phyloP scores from a whole-genome alignment of 352 stramenopile species.

The Globisporangium mamillatum region DNA sequence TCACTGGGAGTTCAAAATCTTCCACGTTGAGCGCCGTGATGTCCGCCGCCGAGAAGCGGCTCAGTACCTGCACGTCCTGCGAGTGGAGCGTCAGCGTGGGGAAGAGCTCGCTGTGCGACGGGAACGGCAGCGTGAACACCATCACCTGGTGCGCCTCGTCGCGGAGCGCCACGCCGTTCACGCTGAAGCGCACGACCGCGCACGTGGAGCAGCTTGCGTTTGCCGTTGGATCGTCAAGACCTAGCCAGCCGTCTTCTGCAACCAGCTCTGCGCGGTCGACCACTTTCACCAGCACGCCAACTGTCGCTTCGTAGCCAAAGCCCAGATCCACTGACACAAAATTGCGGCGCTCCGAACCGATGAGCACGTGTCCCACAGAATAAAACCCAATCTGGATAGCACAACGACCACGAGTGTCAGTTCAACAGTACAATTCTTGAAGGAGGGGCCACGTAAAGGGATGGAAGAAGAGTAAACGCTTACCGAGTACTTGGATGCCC shows the following conservation, averaged over 20 bases:
- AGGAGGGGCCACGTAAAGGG: not conserved
- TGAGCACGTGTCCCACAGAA: slow-evolving; percentile 72
- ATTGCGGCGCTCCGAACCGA: slow-evolving; percentile 51
- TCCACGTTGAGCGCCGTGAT: slow-evolving; percentile 50
- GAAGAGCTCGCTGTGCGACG: slow-evolving; percentile 66
- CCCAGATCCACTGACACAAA: slow-evolving; percentile 55
- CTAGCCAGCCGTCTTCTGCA: slow-evolving; percentile 5
- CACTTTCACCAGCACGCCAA: slow-evolving; percentile 72
- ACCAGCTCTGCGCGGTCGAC: slow-evolving; percentile 32
- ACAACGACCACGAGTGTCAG: slow-evolving; percentile 12
- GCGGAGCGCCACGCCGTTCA: slow-evolving; percentile 61
- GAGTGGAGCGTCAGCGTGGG: slow-evolving; percentile 84
- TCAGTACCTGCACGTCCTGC: slow-evolving; percentile 72
- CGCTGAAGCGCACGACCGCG: slow-evolving; percentile 67
- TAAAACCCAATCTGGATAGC: slow-evolving; percentile 71
- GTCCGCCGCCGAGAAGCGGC: slow-evolving; percentile 75
- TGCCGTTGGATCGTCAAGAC: slow-evolving; percentile 8
- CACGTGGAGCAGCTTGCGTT: slow-evolving; percentile 16
- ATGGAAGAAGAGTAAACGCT: slow-evolving; percentile 6
- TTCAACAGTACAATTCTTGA: not conserved
- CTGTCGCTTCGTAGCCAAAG: slow-evolving; percentile 62
- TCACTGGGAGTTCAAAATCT: slow-evolving; percentile 37
- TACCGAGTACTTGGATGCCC: slow-evolving; percentile 78
- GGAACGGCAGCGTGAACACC: slow-evolving; percentile 58
- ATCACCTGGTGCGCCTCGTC: slow-evolving; percentile 52